These are phyloP conservation scores for Populus ilicifolia DNA, from an alignment of 345 rosid genomes.

Conservation along the genomic window DNA sequence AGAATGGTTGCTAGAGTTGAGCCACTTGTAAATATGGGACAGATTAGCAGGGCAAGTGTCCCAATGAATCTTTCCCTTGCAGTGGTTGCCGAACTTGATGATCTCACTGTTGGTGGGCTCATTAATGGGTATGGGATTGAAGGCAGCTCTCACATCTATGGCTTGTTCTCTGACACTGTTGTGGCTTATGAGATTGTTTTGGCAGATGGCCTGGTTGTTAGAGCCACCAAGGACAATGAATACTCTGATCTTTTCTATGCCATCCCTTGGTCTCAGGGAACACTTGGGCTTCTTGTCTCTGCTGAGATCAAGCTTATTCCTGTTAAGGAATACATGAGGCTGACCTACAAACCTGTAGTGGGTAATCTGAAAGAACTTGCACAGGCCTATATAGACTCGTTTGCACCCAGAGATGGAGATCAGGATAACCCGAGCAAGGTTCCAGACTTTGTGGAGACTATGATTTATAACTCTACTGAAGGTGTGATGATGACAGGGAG, in stretches of 20 bases:
- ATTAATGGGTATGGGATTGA: constrained; percentile 98
- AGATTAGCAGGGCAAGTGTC: constrained; percentile 72
- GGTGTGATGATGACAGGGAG: constrained; percentile 94
- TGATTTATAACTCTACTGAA: constrained; percentile 66
- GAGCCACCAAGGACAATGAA: constrained; percentile 92
- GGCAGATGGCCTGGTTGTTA: constrained; percentile 79
- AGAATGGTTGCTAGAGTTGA: constrained; percentile 92
- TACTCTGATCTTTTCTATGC: constrained; percentile 86
- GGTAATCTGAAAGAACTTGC: constrained; percentile 68
- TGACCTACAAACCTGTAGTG: constrained; percentile 79
- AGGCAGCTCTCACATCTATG: constrained; percentile 96
- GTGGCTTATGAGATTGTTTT: constrained; percentile 93
- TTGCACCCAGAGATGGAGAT: constrained; percentile 85
- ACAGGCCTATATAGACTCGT: constrained; percentile 86
- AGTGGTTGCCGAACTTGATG: constrained; percentile 98
- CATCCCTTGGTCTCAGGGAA: constrained; percentile 99
- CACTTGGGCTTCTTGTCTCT: constrained; percentile 89
- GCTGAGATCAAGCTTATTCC: constrained; percentile 91
- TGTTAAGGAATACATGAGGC: constrained; percentile 84
- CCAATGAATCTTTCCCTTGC: constrained; percentile 96
- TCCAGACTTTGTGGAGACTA: constrained; percentile 93
- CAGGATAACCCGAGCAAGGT: constrained; percentile 68
- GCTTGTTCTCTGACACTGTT: constrained; percentile 93
- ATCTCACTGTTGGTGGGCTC: constrained; percentile 98
- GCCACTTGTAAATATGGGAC: constrained; percentile 99